Conservation (phyloP, 192 early-diverging fungal species). For the Bifiguratus adelaidae region DNA sequence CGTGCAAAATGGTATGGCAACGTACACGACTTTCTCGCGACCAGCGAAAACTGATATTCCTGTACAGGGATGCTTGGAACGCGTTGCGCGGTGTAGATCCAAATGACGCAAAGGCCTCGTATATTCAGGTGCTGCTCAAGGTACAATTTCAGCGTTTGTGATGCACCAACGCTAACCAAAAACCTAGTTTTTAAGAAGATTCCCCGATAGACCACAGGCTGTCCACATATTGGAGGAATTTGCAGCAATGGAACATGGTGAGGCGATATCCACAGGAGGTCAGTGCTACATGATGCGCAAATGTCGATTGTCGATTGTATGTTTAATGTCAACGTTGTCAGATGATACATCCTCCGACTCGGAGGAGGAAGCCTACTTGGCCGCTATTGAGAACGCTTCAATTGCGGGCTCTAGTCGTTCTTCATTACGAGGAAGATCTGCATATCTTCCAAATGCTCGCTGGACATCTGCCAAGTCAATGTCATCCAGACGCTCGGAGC, state of each 20-base stretch:
- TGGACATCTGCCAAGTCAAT: too few species aligned
- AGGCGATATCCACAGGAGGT: too few species aligned
- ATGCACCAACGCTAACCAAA: too few species aligned
- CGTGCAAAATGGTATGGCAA: constrained; percentile 22
- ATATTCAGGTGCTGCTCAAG: constrained; percentile 5
- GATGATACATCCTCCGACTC: constrained; percentile 5
- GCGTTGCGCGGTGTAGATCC: constrained; percentile 25
- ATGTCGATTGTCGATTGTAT: too few species aligned
- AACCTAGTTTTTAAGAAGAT: too few species aligned
- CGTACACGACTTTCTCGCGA: too few species aligned
- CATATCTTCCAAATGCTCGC: too few species aligned
- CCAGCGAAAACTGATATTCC: neutral
- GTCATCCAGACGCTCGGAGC: too few species aligned
- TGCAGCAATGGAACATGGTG: too few species aligned
- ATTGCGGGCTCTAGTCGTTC: neutral
- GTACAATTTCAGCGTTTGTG: neutral
- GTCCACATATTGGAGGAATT: constrained; percentile 23
- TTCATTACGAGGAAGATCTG: too few species aligned
- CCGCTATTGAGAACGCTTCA: constrained; percentile 6
- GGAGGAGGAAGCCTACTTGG: constrained; percentile 21
- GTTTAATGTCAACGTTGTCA: too few species aligned
- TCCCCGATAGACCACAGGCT: constrained; percentile 15
- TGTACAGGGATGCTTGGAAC: constrained; percentile 25
- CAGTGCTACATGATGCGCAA: too few species aligned
- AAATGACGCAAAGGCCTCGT: constrained; percentile 13